Base-by-base conservation (phyloP, 306 rosid species). In the Urtica urens region DNA sequence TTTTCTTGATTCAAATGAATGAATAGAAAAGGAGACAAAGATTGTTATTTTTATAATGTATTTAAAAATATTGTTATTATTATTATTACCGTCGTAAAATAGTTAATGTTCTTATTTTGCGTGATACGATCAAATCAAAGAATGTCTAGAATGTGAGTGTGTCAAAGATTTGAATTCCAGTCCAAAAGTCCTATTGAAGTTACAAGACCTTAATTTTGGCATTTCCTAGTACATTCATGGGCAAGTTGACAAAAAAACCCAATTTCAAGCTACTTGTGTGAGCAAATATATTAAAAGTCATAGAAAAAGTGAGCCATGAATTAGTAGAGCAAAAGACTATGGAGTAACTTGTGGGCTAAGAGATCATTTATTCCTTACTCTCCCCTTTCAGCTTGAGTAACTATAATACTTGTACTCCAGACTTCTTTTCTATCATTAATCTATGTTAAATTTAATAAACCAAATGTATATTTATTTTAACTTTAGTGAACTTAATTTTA, bases 291-390 rank as follows among this genome's bases (percentile, higher is more conserved):
- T 15, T 46, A 10, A 25, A 14, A 25, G n/a, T n/a, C 15, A 46
- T 23, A 2, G 20, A 15, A 47, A 47, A 47, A 35, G 30, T 26
- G 52, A 30, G 52, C 33, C 52, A 47, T 47, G 52, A 10, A 47
- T 23, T 20, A 17, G 20, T 19, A 7, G 37, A 49, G 26, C 11
- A 49, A 17, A 49, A 16, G 55, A 30, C 23, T 46, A 25, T 28
- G 33, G 35, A 20, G 33, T 48, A 48, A 48, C 53, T 16, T 46
- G 17, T 14, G 38, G 35, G 26, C 38, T 26, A 48, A 18, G 53
- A 16, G 53, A 48, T 10, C 34, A 4, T 16, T 25, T 24, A 27
- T 27, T 23, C 18, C 4, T 27, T 9, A 44, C 49, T 9, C 23
- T 44, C 26, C 23, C 4, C 24, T 15, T 44, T 43, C 24, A 14